Conservation (phyloP, 2,329 filamentous ascomycete genomes). For the Pseudogymnoascus sp. region DNA sequence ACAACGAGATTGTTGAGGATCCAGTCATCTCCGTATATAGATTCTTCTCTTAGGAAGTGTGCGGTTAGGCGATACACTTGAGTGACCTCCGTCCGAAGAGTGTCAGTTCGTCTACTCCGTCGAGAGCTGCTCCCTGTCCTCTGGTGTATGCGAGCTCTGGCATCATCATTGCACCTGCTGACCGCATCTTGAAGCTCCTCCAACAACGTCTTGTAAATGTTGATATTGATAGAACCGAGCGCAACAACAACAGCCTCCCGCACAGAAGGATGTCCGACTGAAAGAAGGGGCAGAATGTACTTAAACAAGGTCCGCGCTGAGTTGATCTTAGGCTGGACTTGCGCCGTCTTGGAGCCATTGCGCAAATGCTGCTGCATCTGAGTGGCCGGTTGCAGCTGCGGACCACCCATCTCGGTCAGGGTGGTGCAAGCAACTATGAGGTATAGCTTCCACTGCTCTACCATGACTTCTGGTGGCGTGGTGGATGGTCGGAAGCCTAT, state of each 20-base stretch:
- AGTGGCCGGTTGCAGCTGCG: conserved; percentile 46
- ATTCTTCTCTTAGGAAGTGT: conserved; percentile 70
- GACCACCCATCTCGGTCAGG: conserved; percentile 69
- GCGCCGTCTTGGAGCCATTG: conserved; percentile 66
- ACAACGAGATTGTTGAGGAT: conserved; percentile 79
- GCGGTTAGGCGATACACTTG: conserved; percentile 93
- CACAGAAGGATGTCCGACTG: conserved; percentile 69
- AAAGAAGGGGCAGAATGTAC: conserved; percentile 79
- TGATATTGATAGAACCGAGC: conserved; percentile 88
- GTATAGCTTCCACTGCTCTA: conserved; percentile 98
- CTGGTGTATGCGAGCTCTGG: conserved; percentile 77
- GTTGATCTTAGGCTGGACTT: conserved; percentile 68
- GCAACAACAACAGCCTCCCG: conserved; percentile 85
- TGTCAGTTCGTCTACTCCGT: conserved; percentile 74
- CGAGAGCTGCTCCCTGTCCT: conserved; percentile 75
- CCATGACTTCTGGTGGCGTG: conserved; percentile 73
- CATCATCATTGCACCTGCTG: conserved; percentile 77
- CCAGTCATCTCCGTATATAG: conserved; percentile 80
- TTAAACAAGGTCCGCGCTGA: conserved; percentile 86
- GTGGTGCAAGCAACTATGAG: conserved; percentile 96
- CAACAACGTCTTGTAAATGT: conserved; percentile 82
- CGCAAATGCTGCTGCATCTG: conserved; percentile 65
- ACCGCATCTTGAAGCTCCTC: conserved; percentile 86
- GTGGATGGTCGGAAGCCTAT: conserved; percentile 46
- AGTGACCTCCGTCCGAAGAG: conserved; percentile 86